Percentiles rank a stretch among this genome's conserved stretches.
phyloP scores from a whole-genome alignment of 2,329 filamentous ascomycete species.

The Lachnum nothofagi region DNA sequence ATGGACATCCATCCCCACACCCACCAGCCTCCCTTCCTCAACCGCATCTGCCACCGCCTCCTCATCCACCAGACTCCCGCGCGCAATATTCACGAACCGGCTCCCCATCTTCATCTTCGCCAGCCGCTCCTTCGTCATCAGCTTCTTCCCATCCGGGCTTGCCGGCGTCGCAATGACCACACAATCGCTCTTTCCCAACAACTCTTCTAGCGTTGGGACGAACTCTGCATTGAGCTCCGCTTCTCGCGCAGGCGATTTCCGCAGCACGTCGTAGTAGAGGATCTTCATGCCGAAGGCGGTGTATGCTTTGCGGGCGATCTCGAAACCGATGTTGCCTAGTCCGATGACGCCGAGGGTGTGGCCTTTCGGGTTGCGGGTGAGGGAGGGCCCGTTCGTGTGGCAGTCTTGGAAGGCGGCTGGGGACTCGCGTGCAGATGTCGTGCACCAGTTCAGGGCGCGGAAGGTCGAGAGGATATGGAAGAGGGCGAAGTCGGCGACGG shows the following conservation, averaged over 20 bases:
- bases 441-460: conserved; percentile 58
- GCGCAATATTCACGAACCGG: conserved; percentile 61
- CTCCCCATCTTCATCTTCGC: conserved; percentile 48
- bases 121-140: conserved; percentile 48
- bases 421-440: conserved; percentile 24
- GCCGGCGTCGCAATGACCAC: conserved; percentile 57
- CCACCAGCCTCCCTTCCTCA: conserved; percentile 44
- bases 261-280: conserved; percentile 54
- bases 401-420: conserved; percentile 47
- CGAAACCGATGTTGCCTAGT: conserved; percentile 60
- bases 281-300: conserved; percentile 63
- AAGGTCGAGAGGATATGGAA: conserved; percentile 66
- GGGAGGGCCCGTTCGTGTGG: conserved; percentile 53
- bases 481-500: conserved; percentile 67
- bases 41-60: conserved; percentile 56
- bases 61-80: conserved; percentile 61
- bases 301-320: conserved; percentile 54
- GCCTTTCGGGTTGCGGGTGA: conserved; percentile 58
- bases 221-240: conserved; percentile 47
- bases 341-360: conserved; percentile 63
- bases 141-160: conserved; percentile 39
- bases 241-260: conserved; percentile 35
- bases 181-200: conserved; percentile 53
- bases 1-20: conserved; percentile 61
- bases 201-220: conserved; percentile 45